phyloP scores from a whole-genome alignment of 1,139 yeast genomes.

The Hyphopichia khmerensis region DNA sequence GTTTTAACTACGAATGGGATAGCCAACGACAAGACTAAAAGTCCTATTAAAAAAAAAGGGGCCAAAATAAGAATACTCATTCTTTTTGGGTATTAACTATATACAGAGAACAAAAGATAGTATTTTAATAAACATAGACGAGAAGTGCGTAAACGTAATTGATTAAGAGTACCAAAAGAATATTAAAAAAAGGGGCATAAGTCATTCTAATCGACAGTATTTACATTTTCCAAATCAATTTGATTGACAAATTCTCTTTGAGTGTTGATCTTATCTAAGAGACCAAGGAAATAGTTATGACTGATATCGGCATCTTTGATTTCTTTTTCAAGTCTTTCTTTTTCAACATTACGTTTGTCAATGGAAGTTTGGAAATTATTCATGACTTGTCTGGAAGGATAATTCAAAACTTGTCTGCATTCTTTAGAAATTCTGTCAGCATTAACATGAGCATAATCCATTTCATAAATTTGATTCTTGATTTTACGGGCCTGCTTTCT shows the following conservation, averaged over 20 bases:
- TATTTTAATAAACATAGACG: not conserved
- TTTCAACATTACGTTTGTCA: slow-evolving; percentile 61
- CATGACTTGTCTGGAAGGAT: slow-evolving; percentile 82
- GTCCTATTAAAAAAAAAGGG: too few species aligned
- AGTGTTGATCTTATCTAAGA: slow-evolving; percentile 46
- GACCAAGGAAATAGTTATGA: slow-evolving; percentile 56
- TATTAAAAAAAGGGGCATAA: too few species aligned
- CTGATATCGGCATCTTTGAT: slow-evolving; percentile 62
- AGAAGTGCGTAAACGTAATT: not conserved
- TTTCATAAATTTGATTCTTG: slow-evolving; percentile 54
- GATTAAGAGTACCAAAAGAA: too few species aligned
- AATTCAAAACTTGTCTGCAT: slow-evolving; percentile 74
- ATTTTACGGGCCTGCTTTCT: slow-evolving; percentile 77
- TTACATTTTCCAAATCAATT: slow-evolving; percentile 53
- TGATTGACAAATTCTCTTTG: slow-evolving; percentile 49
- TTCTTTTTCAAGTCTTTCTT: slow-evolving; percentile 52
- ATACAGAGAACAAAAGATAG: not conserved
- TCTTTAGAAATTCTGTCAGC: slow-evolving; percentile 80
- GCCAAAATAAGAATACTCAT: not conserved
- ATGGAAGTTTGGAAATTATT: slow-evolving; percentile 70
- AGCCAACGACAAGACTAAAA: too few species aligned
- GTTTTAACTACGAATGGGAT: too few species aligned
- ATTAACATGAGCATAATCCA: slow-evolving; percentile 78
- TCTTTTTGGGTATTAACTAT: not conserved
- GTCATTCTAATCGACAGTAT: slow-evolving; percentile 46